A percentile compares a stretch with the other conserved stretches of the same genome.
Conservation (phyloP, 495 filamentous ascomycete genomes). For the Haplographium delicatum region DNA sequence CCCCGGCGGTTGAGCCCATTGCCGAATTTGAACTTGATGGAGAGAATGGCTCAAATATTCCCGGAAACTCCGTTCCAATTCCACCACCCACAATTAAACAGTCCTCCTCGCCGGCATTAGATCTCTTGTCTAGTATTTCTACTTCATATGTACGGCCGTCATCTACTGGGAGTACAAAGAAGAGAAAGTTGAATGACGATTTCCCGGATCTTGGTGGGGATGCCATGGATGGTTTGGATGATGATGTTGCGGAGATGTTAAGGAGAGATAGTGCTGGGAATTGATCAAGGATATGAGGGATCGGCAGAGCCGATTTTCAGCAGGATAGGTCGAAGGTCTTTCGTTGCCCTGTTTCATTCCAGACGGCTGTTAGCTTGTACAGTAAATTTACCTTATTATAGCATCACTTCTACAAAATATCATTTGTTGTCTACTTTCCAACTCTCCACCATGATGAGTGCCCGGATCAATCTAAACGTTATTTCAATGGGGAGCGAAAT, state of each 20-base stretch:
- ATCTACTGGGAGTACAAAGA: conserved; percentile 48
- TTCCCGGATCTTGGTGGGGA: conserved; percentile 65
- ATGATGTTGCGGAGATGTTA: conserved; percentile 78
- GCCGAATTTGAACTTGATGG: conserved; percentile 26
- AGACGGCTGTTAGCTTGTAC: too few species aligned
- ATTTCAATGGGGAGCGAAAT: too few species aligned
- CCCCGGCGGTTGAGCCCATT: conserved; percentile 18
- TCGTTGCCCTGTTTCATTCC: too few species aligned
- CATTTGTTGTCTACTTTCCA: too few species aligned
- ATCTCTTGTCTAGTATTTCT: conserved; percentile 47
- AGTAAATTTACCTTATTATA: too few species aligned
- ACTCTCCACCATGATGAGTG: too few species aligned
- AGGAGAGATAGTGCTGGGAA: conserved; percentile 37
- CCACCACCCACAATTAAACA: conserved; percentile 22
- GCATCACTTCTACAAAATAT: too few species aligned
- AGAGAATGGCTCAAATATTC: conserved; percentile 25
- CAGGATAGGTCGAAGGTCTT: too few species aligned
- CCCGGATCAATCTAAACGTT: too few species aligned
- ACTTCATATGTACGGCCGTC: conserved; percentile 33
- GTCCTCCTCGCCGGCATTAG: conserved; percentile 38
- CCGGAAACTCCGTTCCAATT: conserved; percentile 3
- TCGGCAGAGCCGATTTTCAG: too few species aligned
- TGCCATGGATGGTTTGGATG: conserved; percentile 66
- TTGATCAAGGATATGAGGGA: too few species aligned
- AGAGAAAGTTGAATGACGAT: conserved; percentile 65